These are phyloP conservation scores for Talaromyces sp. DNA, from an alignment of 2,329 filamentous ascomycete species.

Conservation along the genomic window DNA sequence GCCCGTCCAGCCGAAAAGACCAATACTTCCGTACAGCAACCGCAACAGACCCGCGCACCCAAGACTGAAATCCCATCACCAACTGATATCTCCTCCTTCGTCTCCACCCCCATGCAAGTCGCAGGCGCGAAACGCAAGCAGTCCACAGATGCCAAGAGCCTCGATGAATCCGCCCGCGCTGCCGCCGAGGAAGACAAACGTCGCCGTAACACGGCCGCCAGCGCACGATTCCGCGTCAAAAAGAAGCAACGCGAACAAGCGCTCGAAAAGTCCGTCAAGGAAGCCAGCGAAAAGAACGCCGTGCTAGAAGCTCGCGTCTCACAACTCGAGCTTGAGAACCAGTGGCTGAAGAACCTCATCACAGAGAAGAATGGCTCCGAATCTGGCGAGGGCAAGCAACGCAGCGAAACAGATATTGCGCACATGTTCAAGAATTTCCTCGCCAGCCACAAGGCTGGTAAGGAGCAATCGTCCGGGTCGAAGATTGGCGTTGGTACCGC, in stretches of 20 bases:
- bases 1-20: slow-evolving; percentile 4
- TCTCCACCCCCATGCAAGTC: slow-evolving; percentile 21
- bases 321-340: slow-evolving; percentile 78
- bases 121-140: slow-evolving; percentile 36
- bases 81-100: slow-evolving; percentile 14
- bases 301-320: slow-evolving; percentile 68
- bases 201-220: slow-evolving; percentile 81
- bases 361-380: slow-evolving; percentile 69
- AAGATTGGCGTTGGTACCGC: slow-evolving; percentile 34
- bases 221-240: slow-evolving; percentile 85
- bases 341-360: slow-evolving; percentile 74
- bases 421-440: slow-evolving; percentile 42
- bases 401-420: slow-evolving; percentile 45
- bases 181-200: slow-evolving; percentile 88
- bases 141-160: slow-evolving; percentile 44
- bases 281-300: slow-evolving; percentile 75
- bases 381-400: slow-evolving; percentile 26
- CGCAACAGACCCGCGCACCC: slow-evolving; percentile 5
- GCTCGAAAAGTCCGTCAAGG: slow-evolving; percentile 74
- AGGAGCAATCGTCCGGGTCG: slow-evolving; percentile 29
- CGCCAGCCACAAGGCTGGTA: slow-evolving; percentile 32
- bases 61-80: slow-evolving; percentile 21
- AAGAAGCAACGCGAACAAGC: slow-evolving; percentile 93
- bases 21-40: background rate
- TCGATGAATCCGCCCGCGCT: slow-evolving; percentile 67